Evolutionary conservation across 108 stramenopile genomes (phyloP), one percentile per base, ranked within the genome.

Genomic region (Bacterosira constricta): DNA sequence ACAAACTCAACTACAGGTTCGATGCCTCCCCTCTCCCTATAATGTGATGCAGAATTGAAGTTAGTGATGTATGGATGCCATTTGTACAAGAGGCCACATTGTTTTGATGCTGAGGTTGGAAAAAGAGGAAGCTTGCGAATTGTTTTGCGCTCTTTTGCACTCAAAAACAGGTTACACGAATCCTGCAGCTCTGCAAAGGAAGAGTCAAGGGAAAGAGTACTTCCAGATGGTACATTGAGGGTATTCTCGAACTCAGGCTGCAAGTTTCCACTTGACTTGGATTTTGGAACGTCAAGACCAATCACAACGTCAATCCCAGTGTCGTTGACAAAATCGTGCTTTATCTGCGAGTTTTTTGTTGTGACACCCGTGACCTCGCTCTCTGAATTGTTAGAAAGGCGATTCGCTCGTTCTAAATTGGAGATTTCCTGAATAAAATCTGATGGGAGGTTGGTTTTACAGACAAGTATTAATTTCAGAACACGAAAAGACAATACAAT

Each of bases 1-100:
- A 89, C 90, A 52, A 68, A 90, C 62, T 90, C 92, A 11, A 90
- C 85, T 9, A 93, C 88, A 23, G 89, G 92, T 42, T 90, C 89
- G 7, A 83, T 73, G 62, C 83, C 53, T 55, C 82, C 79, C 15
- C 13, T 56, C 2, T 45, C 55, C 13, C 27, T 23, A 11, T 17
- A 10, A 27, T 10, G 23, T 36, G 34, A 50, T 37, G 11, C 1
- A 8, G 17, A 36, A 0, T 44, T 20, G 2, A 6, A 11, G 3
- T 6, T 29, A 52, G 18, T 29, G 29, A 8, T 23, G 5, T 52
- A 32, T 34, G 32, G 17, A 13, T 29, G 27, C 66, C 66, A 68
- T 46, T 45, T 54, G 32, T 42, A 56, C 6, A 44, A 52, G 30
- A 68, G 54, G 1, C 20, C 17, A 36, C 35, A 30, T 18, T 27